phyloP scores from a whole-genome alignment of 768 basidiomycete species.

The Mycena vitilis region DNA sequence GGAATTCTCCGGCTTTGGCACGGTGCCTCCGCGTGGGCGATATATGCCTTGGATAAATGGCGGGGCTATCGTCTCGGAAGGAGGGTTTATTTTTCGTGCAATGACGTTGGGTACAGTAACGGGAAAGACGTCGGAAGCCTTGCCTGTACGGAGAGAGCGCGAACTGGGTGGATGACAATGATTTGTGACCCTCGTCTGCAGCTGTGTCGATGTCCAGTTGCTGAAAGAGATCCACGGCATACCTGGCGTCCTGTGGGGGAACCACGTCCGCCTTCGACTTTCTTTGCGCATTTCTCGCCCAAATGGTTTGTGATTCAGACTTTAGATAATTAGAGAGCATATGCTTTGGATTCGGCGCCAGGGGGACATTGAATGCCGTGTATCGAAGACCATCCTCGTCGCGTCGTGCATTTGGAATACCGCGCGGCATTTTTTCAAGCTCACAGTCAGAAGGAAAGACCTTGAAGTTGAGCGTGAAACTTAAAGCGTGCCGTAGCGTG shows the following conservation, averaged over 20 bases:
- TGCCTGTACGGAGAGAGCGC: constrained; percentile 76
- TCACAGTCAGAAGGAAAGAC: too few relatives aligned
- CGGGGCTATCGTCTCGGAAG: constrained; percentile 51
- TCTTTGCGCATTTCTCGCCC: constrained; percentile 73
- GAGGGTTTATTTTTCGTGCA: constrained; percentile 68
- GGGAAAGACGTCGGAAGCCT: constrained; percentile 81
- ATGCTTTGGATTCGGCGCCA: constrained; percentile 87
- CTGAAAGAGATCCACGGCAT: constrained; percentile 24
- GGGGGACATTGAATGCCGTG: constrained; percentile 84
- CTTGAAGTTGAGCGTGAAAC: too few relatives aligned
- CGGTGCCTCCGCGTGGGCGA: constrained; percentile 59
- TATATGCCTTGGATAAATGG: constrained; percentile 63
- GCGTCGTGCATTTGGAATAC: constrained; percentile 81
- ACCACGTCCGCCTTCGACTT: constrained; percentile 61
- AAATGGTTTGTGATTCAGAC: constrained; percentile 77
- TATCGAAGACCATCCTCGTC: constrained; percentile 87
- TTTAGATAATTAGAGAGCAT: constrained; percentile 83
- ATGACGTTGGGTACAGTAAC: constrained; percentile 75
- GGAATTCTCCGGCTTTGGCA: constrained; percentile 28
- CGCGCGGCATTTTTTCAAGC: constrained; percentile 75
- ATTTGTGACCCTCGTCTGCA: constrained; percentile 81
- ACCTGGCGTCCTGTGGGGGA: constrained; percentile 62
- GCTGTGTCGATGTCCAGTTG: constrained; percentile 43
- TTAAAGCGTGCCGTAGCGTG: too few relatives aligned
- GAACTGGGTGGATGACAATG: constrained; percentile 84